Percentiles rank a stretch among this genome's conserved stretches.
phyloP scores from a whole-genome alignment of 2,329 filamentous ascomycete genomes.

The Penicillium glabrum region DNA sequence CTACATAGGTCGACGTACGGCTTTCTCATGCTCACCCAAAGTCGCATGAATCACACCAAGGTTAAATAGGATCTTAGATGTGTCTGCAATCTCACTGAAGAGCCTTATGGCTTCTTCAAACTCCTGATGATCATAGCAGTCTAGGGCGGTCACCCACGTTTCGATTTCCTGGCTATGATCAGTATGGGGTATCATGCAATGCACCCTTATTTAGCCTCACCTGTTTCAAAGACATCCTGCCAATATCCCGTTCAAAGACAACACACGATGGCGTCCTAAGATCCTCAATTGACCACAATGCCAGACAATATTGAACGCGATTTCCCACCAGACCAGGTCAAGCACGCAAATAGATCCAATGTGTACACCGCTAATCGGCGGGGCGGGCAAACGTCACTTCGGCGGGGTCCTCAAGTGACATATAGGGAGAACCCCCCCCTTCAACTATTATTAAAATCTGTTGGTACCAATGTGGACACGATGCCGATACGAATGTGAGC shows the following conservation, averaged over 20 bases:
- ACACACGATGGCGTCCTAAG: not conserved
- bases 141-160: conserved; percentile 91
- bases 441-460: conserved; percentile 13
- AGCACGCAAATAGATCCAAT: conserved; percentile 5
- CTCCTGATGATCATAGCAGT: conserved; percentile 93
- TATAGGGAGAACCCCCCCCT: conserved; percentile 1
- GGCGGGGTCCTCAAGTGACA: conserved; percentile 2
- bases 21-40: conserved; percentile 90
- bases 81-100: conserved; percentile 87
- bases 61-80: conserved; percentile 98
- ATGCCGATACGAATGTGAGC: not conserved
- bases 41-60: conserved; percentile 97
- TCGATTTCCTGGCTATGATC: conserved; percentile 77
- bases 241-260: not conserved
- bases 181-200: not conserved
- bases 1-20: conserved; percentile 54
- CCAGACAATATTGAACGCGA: not conserved
- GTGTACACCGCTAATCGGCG: conserved; percentile 11
- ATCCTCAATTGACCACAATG: not conserved
- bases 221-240: conserved; percentile 62
- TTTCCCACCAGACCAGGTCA: conserved; percentile 3
- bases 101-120: conserved; percentile 84
- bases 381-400: conserved; percentile 5
- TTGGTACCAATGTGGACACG: conserved; percentile 1
- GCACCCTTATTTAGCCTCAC: conserved; percentile 33